These are phyloP conservation scores for Globisporangium canariense DNA, from an alignment of 352 stramenopile species.

Conservation along the genomic window DNA sequence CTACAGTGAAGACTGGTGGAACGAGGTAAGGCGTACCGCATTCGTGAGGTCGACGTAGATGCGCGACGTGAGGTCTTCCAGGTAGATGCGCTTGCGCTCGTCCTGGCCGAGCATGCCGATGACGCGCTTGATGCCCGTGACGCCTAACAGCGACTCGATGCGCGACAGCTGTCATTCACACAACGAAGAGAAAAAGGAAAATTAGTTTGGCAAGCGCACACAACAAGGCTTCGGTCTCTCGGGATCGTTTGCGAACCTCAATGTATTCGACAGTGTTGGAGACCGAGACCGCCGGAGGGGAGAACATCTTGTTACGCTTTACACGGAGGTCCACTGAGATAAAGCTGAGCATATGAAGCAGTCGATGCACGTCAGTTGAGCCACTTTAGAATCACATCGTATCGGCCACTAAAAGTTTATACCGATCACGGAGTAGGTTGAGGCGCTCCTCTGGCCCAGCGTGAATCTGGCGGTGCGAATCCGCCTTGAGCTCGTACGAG, in stretches of 20 bases:
- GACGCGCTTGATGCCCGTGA: constrained; percentile 70
- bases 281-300: constrained; percentile 50
- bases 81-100: constrained; percentile 70
- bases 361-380: too few relatives aligned
- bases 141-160: constrained; percentile 83
- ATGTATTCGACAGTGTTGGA: constrained; percentile 68
- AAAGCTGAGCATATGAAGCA: constrained; percentile 31
- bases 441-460: constrained; percentile 51
- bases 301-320: constrained; percentile 82
- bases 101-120: constrained; percentile 86
- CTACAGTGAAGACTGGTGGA: not conserved
- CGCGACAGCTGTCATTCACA: constrained; percentile 49
- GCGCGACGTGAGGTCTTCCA: constrained; percentile 81
- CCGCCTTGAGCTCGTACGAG: constrained; percentile 69
- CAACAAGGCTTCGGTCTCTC: not conserved
- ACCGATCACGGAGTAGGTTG: constrained; percentile 65
- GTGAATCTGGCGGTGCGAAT: constrained; percentile 55
- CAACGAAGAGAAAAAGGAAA: not conserved
- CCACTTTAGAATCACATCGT: not conserved
- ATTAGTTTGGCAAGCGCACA: not conserved
- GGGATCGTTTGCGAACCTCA: constrained; percentile 26
- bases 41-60: constrained; percentile 78
- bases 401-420: not conserved
- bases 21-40: constrained; percentile 26
- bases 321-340: constrained; percentile 66